Base-by-base conservation (phyloP, 345 rosid species). In the Xanthoceras sorbifolium region DNA sequence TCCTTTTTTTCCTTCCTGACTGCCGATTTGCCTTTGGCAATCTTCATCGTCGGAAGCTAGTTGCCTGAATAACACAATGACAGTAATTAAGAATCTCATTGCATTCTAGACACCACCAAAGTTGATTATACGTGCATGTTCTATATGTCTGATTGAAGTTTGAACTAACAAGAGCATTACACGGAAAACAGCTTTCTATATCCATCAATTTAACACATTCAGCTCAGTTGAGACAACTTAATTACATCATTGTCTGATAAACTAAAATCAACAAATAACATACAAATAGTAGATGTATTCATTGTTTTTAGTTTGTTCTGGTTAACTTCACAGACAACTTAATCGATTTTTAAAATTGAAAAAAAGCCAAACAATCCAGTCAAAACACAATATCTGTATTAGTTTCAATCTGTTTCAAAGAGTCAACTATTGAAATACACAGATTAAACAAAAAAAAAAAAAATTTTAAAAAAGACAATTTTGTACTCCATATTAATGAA, bases 1-100 rank as follows among this genome's bases (percentile, higher is more conserved):
- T 82, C 88, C 60, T 69, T 80, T 9, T 64, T 80, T 75, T 83
- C 88, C 82, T 71, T 85, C 82, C 78, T 86, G 12, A 79, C 52
- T 0, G 83, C 34, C 11, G 70, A 81, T 81, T 86, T 86, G 66
- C 89, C 82, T 78, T 64, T 86, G 46, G 87, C 36, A 29, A 77
- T 20, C 86, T 80, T 88, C 91, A 86, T 86, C 23, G 79, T 78
- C 50, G 59, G 50, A 71, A 77, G 28, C 54, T 2, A 32, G 26
- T 63, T 48, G 8, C 76, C 86, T 83, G 79, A 52, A 70, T 3
- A 32, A 70, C 34, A 71, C 1, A 12, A 70, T 25, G 5, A 65
- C 64, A 31, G n/a, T 14, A 77, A 22, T 40, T 52, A 74, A 64
- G 44, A 29, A 63, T 74, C 55, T 48, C 20, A 9, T 9, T 22